A percentile compares a stretch with the other conserved stretches of the same genome.
Evolutionary conservation across 2,329 filamentous ascomycete species (phyloP).

Genomic region (Fusarium subtropicale): DNA sequence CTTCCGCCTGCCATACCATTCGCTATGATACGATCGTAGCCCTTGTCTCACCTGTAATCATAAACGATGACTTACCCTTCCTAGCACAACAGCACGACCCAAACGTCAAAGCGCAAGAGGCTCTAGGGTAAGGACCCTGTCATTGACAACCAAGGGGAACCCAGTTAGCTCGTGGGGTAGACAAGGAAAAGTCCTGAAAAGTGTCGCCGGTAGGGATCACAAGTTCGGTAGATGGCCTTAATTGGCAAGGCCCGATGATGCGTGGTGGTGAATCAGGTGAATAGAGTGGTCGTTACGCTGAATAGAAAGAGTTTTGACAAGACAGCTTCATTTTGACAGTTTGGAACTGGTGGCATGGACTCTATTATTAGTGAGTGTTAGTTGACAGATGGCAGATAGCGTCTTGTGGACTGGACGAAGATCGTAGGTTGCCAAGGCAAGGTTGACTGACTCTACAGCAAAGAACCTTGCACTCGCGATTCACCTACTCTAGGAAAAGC

Average conservation of each 20-base stretch:
- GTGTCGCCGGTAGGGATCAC: neutral
- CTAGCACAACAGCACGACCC: neutral
- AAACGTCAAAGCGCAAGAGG: neutral
- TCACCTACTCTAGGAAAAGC: neutral
- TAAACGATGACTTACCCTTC: conserved; percentile 6
- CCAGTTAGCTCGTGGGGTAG: conserved; percentile 23
- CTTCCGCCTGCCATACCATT: neutral
- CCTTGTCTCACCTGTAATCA: neutral
- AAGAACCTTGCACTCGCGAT: neutral
- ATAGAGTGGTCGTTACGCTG: neutral
- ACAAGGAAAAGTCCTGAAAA: neutral
- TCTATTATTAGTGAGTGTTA: neutral
- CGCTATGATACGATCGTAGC: conserved; percentile 2
- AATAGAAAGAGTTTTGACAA: neutral
- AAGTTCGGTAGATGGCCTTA: conserved; percentile 6
- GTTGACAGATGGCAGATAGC: neutral
- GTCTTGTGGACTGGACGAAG: neutral
- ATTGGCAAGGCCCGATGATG: neutral
- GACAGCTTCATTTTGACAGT: neutral
- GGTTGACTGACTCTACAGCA: neutral
- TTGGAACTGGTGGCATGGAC: neutral
- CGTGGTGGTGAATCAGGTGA: neutral
- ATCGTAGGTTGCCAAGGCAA: neutral
- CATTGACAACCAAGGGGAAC: neutral
- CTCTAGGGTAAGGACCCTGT: conserved; percentile 15